Evolutionary conservation across 2,329 filamentous ascomycete species (phyloP).

Genomic region (Lecanosticta acicola): DNA sequence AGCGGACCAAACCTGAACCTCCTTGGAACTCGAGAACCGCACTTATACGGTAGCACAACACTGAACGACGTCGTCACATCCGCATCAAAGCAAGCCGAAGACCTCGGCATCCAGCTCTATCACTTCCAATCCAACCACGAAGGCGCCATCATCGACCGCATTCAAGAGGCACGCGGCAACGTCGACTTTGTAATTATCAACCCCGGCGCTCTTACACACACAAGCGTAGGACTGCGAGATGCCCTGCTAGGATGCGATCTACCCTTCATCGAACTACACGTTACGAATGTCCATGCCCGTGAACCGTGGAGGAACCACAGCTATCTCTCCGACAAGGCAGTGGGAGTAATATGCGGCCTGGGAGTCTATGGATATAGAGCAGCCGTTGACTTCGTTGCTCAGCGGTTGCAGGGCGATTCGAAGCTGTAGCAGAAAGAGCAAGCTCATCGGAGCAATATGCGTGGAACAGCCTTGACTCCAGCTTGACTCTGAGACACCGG

Average conservation of each 20-base stretch:
- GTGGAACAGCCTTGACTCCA: too few relatives aligned
- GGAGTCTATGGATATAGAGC: conserved; percentile 45
- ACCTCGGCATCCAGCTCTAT: conserved; percentile 48
- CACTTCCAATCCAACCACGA: conserved; percentile 74
- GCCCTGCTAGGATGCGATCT: conserved; percentile 63
- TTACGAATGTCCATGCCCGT: conserved; percentile 67
- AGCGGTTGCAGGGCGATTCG: conserved; percentile 15
- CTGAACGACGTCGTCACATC: conserved; percentile 55
- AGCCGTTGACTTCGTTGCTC: conserved; percentile 40
- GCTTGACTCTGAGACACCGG: too few relatives aligned
- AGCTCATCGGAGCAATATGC: too few relatives aligned
- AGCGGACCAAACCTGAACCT: conserved; percentile 74
- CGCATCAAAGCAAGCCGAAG: conserved; percentile 46
- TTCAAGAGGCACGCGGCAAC: conserved; percentile 58
- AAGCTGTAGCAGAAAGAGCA: background rate
- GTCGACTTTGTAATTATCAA: conserved; percentile 69
- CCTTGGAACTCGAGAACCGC: conserved; percentile 66
- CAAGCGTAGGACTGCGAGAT: conserved; percentile 69
- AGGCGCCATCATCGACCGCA: conserved; percentile 66
- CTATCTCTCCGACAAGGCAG: conserved; percentile 70
- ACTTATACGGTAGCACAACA: conserved; percentile 66
- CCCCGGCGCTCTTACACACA: conserved; percentile 69
- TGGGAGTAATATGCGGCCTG: conserved; percentile 66
- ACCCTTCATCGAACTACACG: conserved; percentile 73
- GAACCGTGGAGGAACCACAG: conserved; percentile 65